A percentile compares a stretch with the other conserved stretches of the same genome.
Conservation (phyloP, 2,329 filamentous ascomycete genomes). For the Colletotrichum falcatum region DNA sequence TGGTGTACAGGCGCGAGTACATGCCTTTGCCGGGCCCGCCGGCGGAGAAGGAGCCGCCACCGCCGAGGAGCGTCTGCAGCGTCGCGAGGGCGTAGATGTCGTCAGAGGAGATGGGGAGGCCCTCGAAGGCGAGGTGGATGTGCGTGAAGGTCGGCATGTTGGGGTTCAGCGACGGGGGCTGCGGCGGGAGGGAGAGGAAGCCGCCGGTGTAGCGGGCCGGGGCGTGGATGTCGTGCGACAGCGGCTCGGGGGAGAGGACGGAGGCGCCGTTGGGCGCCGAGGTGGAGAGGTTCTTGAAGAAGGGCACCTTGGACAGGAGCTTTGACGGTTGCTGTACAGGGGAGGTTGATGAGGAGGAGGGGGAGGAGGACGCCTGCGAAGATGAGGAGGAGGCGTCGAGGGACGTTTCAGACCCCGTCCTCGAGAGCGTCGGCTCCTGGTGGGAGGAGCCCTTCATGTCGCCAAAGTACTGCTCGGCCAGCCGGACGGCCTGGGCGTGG, state of each 20-base stretch:
- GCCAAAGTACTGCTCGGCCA: slow-evolving; percentile 90
- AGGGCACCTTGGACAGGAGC: slow-evolving; percentile 85
- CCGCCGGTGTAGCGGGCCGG: slow-evolving; percentile 92
- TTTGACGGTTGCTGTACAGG: slow-evolving; percentile 65
- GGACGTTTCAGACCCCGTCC: slow-evolving; percentile 70
- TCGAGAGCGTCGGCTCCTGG: slow-evolving; percentile 62
- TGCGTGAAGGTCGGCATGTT: slow-evolving; percentile 86
- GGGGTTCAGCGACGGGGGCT: slow-evolving; percentile 82
- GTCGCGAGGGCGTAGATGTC: slow-evolving; percentile 98
- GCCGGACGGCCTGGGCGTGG: slow-evolving; percentile 80
- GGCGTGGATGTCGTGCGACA: slow-evolving; percentile 66
- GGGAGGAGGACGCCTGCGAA: slow-evolving; percentile 52
- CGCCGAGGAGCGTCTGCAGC: slow-evolving; percentile 93
- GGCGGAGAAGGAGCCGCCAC: slow-evolving; percentile 95
- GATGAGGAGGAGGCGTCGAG: slow-evolving; percentile 49
- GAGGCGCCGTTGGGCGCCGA: slow-evolving; percentile 74
- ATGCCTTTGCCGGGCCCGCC: slow-evolving; percentile 98
- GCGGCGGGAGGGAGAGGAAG: slow-evolving; percentile 85
- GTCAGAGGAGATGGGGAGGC: slow-evolving; percentile 86
- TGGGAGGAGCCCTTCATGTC: slow-evolving; percentile 75
- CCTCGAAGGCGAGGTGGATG: slow-evolving; percentile 96
- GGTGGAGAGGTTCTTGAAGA: slow-evolving; percentile 89
- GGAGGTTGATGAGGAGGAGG: slow-evolving; percentile 48
- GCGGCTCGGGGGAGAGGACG: slow-evolving; percentile 60
- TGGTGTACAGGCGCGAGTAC: slow-evolving; percentile 98